Evolutionary conservation across 2,329 filamentous ascomycete genomes (phyloP).

Genomic region (Emericellopsis cladophorae): DNA sequence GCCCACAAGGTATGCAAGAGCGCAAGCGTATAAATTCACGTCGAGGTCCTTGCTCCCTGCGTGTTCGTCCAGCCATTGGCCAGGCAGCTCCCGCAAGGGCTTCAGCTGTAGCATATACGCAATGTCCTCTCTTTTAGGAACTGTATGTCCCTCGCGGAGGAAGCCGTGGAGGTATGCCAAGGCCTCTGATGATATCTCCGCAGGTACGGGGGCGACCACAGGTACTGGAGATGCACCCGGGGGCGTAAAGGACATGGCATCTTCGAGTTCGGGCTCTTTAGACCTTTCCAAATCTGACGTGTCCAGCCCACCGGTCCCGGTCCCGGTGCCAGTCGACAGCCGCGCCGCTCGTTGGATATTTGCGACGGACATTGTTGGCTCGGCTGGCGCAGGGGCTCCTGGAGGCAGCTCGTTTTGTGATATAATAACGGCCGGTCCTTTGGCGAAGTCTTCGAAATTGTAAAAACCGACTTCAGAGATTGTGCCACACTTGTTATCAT

Average conservation of each 20-base stretch:
- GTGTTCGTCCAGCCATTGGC: conserved; percentile 12
- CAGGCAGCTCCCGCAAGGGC: conserved; percentile 12
- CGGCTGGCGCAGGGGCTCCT: conserved; percentile 8
- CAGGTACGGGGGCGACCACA: background rate
- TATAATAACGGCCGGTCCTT: conserved; percentile 8
- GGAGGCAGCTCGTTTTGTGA: conserved; percentile 8
- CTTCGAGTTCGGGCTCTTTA: too few relatives aligned
- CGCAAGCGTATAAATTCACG: conserved; percentile 12
- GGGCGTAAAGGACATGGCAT: background rate
- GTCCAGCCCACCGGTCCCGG: background rate
- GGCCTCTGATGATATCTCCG: background rate
- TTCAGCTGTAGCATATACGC: conserved; percentile 9
- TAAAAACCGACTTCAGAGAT: conserved; percentile 10
- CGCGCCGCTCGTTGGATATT: background rate
- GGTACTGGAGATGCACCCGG: background rate
- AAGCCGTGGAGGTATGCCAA: conserved; percentile 10
- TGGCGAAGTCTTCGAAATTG: background rate
- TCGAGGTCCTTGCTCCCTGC: conserved; percentile 6
- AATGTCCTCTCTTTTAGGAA: conserved; percentile 3
- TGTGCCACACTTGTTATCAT: conserved; percentile 20
- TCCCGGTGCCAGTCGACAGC: background rate
- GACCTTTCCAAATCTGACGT: too few relatives aligned
- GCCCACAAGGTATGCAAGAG: conserved; percentile 18
- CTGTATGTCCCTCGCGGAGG: conserved; percentile 8
- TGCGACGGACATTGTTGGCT: conserved; percentile 5